Percentiles rank a stretch among this genome's conserved stretches.
Evolutionary conservation across 1,284 basidiomycete genomes (phyloP).

Genomic region (Termitomyces sp.): DNA sequence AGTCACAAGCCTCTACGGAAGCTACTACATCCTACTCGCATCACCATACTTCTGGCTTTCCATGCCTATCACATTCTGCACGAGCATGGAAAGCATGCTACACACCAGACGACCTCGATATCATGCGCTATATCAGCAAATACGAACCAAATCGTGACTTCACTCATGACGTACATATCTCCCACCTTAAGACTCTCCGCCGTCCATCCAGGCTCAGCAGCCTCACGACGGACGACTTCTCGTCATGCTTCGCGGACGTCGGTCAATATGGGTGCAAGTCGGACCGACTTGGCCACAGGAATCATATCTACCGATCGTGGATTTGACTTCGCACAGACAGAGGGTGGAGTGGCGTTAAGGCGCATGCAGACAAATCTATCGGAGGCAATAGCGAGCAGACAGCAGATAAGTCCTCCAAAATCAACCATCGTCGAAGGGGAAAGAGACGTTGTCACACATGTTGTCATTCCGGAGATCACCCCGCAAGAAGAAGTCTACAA

Average conservation of each 20-base stretch:
- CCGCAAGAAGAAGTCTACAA: conserved; percentile 19
- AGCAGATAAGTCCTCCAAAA: conserved; percentile 31
- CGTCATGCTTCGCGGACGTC: conserved; percentile 23
- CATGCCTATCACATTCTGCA: conserved; percentile 62
- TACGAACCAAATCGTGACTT: conserved; percentile 53
- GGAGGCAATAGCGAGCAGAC: conserved; percentile 39
- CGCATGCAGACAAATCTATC: conserved; percentile 70
- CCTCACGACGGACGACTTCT: conserved; percentile 8
- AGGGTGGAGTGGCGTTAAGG: conserved; percentile 69
- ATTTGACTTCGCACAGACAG: conserved; percentile 78
- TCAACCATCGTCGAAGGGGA: conserved; percentile 34
- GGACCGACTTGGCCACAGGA: conserved; percentile 77
- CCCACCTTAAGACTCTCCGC: conserved; percentile 39
- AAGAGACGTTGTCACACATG: conserved; percentile 25
- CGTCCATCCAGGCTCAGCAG: conserved; percentile 16
- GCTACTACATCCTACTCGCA: conserved; percentile 73
- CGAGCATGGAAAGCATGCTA: conserved; percentile 72
- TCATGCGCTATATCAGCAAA: conserved; percentile 61
- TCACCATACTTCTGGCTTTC: conserved; percentile 88
- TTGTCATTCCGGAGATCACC: conserved; percentile 22
- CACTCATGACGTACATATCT: conserved; percentile 19
- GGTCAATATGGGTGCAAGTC: conserved; percentile 38
- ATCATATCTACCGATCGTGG: conserved; percentile 60
- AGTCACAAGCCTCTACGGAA: conserved; percentile 63
- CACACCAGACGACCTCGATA: conserved; percentile 79